Evolutionary conservation across 805 yeast genomes (phyloP), one percentile per base, ranked within the genome.

Genomic region (Nakazawaea ishiwadae): DNA sequence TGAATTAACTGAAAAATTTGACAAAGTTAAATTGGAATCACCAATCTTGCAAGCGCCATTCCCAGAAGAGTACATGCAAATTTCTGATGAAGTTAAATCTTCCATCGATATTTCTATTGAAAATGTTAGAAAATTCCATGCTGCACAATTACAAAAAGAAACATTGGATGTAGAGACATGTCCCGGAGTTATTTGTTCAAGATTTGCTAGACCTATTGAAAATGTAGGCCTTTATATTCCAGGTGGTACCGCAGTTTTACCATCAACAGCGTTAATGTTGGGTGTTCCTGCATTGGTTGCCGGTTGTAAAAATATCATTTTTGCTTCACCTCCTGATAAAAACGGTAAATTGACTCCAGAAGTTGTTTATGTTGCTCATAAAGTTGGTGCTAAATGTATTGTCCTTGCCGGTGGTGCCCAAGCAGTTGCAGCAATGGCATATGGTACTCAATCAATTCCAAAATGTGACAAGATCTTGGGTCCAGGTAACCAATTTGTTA

Each of bases 221-320:
- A 81, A 77, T 45, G 99, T 93, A 41, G 99, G 99, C 46, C 75
- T 95, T 45, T 93, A 93, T 58, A 86, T 93, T 46, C 99, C 99
- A 41, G 99, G 99, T 53, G 99, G 99, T 52, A 89, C 98, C 33
- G 99, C 99, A 3, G 91, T 93, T 26, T 74, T 93, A 50, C 99
- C 99, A 31, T 91, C 98, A 15, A 93, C 99, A 11, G 95, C 98
- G 4, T 75, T 93, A 65, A 93, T 93, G 97, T 75, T 93, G 53
- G 98, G 99, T 55, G 96, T 93, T 39, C 99, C 99, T 17, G 99
- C 99, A 15, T 78, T 81, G 60, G 99, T 90, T 47, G 99, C 99
- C 20, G 96, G 96, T 5, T 93, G 98, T 69, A 77, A 81, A 55
- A 91, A 89, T 57, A 91, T 93, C 50, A 69, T 90, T 12, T 64